Evolutionary conservation across 768 basidiomycete genomes (phyloP).

Genomic region (Suillus tomentosus): DNA sequence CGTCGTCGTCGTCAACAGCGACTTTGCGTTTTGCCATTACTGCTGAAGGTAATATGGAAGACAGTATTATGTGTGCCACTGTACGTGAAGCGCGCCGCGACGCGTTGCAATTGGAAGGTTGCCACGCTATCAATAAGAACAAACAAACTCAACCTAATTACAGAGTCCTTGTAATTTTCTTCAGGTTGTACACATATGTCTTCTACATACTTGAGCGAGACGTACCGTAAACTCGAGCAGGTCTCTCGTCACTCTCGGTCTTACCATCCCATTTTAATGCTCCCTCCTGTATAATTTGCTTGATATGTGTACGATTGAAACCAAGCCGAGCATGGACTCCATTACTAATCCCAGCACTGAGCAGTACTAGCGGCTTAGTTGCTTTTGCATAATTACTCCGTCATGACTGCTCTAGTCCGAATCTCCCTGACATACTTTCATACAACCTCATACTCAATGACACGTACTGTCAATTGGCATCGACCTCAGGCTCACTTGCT

Average conservation of each 20-base stretch:
- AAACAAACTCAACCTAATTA: conserved; percentile 19
- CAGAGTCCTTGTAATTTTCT: no score
- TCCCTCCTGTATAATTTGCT: no score
- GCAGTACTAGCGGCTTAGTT: no score
- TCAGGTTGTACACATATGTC: no score
- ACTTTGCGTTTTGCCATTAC: conserved; percentile 61
- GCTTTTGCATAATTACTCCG: no score
- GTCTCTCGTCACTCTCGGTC: no score
- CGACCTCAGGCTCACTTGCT: neutral
- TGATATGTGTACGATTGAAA: no score
- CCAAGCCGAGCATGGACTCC: no score
- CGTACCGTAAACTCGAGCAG: neutral
- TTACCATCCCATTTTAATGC: no score
- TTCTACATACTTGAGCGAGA: no score
- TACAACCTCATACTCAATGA: neutral
- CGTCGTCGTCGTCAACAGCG: conserved; percentile 47
- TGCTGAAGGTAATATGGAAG: conserved; percentile 9
- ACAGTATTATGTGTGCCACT: neutral
- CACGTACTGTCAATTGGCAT: neutral
- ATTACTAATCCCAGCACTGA: no score
- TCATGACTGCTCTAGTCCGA: neutral
- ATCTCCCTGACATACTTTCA: neutral
- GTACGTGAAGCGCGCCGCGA: conserved; percentile 22
- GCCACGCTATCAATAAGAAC: conserved; percentile 20
- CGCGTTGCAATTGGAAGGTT: conserved; percentile 26